Conservation (phyloP, 441 rosid species). For the Kokia cookei region DNA sequence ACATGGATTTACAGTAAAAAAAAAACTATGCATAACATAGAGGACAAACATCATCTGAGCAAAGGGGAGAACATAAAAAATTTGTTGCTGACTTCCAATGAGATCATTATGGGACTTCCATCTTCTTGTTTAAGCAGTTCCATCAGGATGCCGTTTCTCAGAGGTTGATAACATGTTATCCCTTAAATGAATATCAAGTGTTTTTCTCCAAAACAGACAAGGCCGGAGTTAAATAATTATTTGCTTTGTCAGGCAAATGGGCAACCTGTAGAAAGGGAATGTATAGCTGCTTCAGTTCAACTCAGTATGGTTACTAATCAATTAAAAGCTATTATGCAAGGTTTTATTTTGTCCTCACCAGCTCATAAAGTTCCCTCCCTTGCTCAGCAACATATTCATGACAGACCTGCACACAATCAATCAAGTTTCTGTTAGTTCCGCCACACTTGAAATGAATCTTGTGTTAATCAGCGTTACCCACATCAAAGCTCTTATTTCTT, state of each 20-base stretch:
- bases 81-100: neutral
- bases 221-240: conserved; percentile 92
- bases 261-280: conserved; percentile 53
- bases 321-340: neutral
- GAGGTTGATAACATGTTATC: neutral
- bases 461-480: conserved; percentile 27
- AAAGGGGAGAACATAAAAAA: neutral
- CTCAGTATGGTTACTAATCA: neutral
- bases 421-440: conserved; percentile 3
- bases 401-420: conserved; percentile 59
- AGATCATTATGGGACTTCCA: neutral
- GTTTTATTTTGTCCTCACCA: conserved; percentile 41
- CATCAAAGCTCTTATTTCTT: conserved; percentile 97
- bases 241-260: conserved; percentile 95
- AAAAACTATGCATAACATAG: neutral
- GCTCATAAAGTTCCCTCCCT: conserved; percentile 88
- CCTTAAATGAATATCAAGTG: conserved; percentile 31
- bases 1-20: conserved; percentile 6
- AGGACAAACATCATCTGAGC: neutral
- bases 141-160: neutral
- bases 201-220: conserved; percentile 82
- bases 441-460: neutral
- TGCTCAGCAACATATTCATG: conserved; percentile 84
- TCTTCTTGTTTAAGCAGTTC: neutral
- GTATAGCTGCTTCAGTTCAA: neutral